A percentile compares a stretch with the other conserved stretches of the same genome.
Conservation (phyloP, 2,329 filamentous ascomycete species). For the Monilinia vaccinii-corymbosi region DNA sequence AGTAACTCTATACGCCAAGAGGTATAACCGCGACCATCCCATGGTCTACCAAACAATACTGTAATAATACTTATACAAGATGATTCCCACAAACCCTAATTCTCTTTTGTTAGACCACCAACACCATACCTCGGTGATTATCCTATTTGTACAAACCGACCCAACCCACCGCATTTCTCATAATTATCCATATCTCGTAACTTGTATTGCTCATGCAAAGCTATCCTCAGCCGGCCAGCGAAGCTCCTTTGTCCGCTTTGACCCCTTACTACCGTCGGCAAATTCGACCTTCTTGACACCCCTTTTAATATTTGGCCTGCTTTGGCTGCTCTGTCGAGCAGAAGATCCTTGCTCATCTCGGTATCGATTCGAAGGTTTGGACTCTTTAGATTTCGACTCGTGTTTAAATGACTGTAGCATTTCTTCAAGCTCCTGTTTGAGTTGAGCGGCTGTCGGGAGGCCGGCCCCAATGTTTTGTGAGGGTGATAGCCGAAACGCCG, state of each 20-base stretch:
- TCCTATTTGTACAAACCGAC: constrained; percentile 13
- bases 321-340: neutral
- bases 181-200: constrained; percentile 12
- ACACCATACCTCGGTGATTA: constrained; percentile 9
- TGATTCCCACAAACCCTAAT: neutral
- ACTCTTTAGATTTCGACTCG: neutral
- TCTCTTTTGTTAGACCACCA: constrained; percentile 4
- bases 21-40: neutral
- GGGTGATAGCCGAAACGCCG: neutral
- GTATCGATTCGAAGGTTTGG: neutral
- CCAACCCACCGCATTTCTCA: constrained; percentile 14
- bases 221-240: constrained; percentile 27
- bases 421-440: neutral
- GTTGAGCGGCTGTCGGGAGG: neutral
- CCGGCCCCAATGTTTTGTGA: neutral
- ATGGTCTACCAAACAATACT: constrained; percentile 2
- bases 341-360: neutral
- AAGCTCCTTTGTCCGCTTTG: constrained; percentile 1
- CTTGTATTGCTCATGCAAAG: constrained; percentile 21
- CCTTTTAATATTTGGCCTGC: neutral
- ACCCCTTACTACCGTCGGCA: neutral
- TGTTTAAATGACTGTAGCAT: neutral
- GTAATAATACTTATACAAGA: constrained; percentile 10
- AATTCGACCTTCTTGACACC: neutral
- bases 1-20: neutral